Conservation (phyloP, 345 rosid species). For the Mangifera indica region DNA sequence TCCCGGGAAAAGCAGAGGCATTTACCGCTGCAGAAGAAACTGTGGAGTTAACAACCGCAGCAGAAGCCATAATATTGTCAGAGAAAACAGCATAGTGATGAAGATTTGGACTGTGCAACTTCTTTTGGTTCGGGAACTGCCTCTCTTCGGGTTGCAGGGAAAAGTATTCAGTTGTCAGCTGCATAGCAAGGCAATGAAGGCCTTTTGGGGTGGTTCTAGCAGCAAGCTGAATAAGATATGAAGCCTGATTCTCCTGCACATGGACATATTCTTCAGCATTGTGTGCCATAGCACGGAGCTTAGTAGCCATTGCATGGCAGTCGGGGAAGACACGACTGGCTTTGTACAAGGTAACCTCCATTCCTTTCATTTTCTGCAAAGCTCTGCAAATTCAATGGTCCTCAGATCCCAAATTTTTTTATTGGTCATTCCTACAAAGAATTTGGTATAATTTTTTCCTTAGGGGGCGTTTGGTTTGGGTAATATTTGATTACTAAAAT, state of each 20-base stretch:
- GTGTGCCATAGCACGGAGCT: slow-evolving; percentile 72
- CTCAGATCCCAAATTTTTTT: slow-evolving; percentile 19
- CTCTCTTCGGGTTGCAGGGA: slow-evolving; percentile 63
- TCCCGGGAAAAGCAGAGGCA: slow-evolving; percentile 13
- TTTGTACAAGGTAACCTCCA: slow-evolving; percentile 58
- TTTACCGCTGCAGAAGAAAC: slow-evolving; percentile 66
- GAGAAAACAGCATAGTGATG: slow-evolving; percentile 83
- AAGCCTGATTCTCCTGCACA: slow-evolving; percentile 61
- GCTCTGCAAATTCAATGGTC: slow-evolving; percentile 50
- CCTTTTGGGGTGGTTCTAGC: slow-evolving; percentile 91
- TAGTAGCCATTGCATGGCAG: slow-evolving; percentile 64
- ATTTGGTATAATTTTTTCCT: neutral
- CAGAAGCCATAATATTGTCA: slow-evolving; percentile 81
- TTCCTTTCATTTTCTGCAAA: slow-evolving; percentile 56
- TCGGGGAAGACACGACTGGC: slow-evolving; percentile 56
- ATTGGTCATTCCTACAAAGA: neutral
- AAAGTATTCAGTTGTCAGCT: slow-evolving; percentile 75
- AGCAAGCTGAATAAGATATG: slow-evolving; percentile 77
- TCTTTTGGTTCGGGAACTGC: slow-evolving; percentile 61
- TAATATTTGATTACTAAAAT: too few relatives aligned
- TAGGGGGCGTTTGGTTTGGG: too few relatives aligned
- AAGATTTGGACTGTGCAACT: slow-evolving; percentile 46
- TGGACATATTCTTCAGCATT: slow-evolving; percentile 74
- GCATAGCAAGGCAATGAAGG: slow-evolving; percentile 89
- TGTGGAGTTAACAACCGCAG: slow-evolving; percentile 84